Evolutionary conservation across 1,284 basidiomycete species (phyloP), one percentile per base, ranked within the genome.

Genomic region (Inonotus obliquus): DNA sequence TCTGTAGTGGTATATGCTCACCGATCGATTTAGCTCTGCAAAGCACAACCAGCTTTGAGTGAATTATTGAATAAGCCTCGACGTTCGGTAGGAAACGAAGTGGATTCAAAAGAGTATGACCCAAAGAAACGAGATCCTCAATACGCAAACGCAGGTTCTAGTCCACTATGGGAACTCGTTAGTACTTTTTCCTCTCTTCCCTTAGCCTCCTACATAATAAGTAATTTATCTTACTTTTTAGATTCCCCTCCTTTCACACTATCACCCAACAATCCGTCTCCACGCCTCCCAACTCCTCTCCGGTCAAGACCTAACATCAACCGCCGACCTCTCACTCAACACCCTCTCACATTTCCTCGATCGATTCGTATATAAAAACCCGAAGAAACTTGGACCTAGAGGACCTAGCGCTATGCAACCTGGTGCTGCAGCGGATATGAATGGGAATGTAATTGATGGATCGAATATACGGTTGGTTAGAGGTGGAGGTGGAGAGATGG

Each of bases 321-420:
- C 85, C 7, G 83, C 94, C 0, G 96, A 99, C 72, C 87, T 99
- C 58, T 89, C 91, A 10, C 86, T 95, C 62, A 95, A 98, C 78
- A 96, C 95, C 0, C 84, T 98, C 19, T 88, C 92, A 1, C 94
- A 94, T 68, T 96, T 97, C 81, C 80, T 96, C 37, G 94, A 96
- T 67, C 79, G 85, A 27, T 89, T 91, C 75, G 92, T 98, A 32
- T 98, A 95, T 80, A 93, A 95, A 72, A 98, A 98, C 73, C 91
- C 96, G 1, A 99, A 98, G 79, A 93, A 96, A 75, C 71, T 74
- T 0, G 85, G 82, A 49, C 75, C 84, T 2, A 91, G 89, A 66
- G 91, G 94, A 23, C 81, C 87, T 1, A 92, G 90, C 63, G 91
- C 92, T 65, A 99, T 99, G 97, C 97, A 99, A 76, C 95, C 95